Evolutionary conservation across 495 filamentous ascomycete genomes (phyloP), one percentile per base, ranked within the genome.

Genomic region (Neurospora sp.): DNA sequence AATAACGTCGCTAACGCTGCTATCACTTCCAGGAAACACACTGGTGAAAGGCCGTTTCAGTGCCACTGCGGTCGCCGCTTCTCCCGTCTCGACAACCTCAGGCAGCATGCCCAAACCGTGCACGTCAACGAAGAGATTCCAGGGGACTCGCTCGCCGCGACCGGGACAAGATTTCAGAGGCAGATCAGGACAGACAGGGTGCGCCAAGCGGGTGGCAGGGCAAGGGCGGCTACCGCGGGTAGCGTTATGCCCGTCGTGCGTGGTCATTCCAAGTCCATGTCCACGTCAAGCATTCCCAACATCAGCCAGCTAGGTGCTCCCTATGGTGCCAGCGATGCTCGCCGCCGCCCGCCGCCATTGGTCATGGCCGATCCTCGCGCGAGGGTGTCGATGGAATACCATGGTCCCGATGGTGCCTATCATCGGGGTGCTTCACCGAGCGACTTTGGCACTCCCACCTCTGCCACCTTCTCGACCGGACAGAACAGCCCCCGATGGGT

Each of bases 71-170:
- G 92, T 4, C 90, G 96, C 45, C 89, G 94, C 76, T 99, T 99
- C 81, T 99, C 96, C n/a, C 89, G 96, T 40, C 88, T 99, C 42
- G 96, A 99, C 81, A 99, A 99, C 76, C 85, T 99, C 42, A 90
- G 96, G 45, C 96, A 99, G 77, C 96, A 99, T 84, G 96, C 96
- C 19, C 96, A 97, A 78, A 99, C 96, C 0, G 96, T 99, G 1
- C 96, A 99, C 78, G 92, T 96, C 59, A 97, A 98, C 82, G 96
- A 98, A 79, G 95, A 97, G 69, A 99, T 98, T 24, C 96, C 96
- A 4, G 89, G 88, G 19, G 93, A 97, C 81, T 98, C 96, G 9
- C 87, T 98, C 13, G 96, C 96, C 8, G 96, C 96, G 48, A 97
- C 94, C 5, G 93, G 95, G 21, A 96, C 94, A 36, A 85, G 95